phyloP scores from a whole-genome alignment of 352 stramenopile species.

The Phytophthora agathidicida region DNA sequence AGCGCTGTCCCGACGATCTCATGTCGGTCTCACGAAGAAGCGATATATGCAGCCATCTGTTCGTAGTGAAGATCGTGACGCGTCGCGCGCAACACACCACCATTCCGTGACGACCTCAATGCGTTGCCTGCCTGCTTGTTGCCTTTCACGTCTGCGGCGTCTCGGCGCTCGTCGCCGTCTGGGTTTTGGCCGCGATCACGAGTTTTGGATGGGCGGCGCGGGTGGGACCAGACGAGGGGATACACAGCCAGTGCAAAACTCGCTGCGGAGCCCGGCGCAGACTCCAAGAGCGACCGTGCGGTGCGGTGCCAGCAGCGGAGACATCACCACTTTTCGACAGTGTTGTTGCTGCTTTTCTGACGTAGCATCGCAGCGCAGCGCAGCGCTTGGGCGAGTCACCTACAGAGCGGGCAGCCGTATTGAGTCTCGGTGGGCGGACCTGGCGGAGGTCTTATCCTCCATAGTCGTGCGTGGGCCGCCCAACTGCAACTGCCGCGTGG shows the following conservation, averaged over 20 bases:
- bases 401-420: too few species aligned
- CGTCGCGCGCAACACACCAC: slow-evolving; percentile 11
- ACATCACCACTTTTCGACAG: slow-evolving; percentile 1
- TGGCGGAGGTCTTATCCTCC: slow-evolving; percentile 2
- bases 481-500: slow-evolving; percentile 4
- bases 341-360: neutral
- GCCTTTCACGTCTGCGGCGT: neutral
- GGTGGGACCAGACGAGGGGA: slow-evolving; percentile 16
- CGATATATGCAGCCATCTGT: slow-evolving; percentile 1
- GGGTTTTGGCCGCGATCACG: neutral
- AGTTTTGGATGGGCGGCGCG: slow-evolving; percentile 17
- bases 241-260: slow-evolving; percentile 17
- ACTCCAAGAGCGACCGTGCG: neutral
- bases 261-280: neutral
- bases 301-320: slow-evolving; percentile 13
- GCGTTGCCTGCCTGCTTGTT: slow-evolving; percentile 9
- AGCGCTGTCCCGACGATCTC: slow-evolving; percentile 3
- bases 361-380: neutral
- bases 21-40: neutral
- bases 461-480: neutral
- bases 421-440: slow-evolving; percentile 10
- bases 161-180: slow-evolving; percentile 2
- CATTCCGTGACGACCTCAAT: slow-evolving; percentile 23
- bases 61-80: slow-evolving; percentile 4
- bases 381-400: too few species aligned